A percentile compares a stretch with the other conserved stretches of the same genome.
Evolutionary conservation across 2,329 filamentous ascomycete genomes (phyloP).

Genomic region (Scytalidium sp.): DNA sequence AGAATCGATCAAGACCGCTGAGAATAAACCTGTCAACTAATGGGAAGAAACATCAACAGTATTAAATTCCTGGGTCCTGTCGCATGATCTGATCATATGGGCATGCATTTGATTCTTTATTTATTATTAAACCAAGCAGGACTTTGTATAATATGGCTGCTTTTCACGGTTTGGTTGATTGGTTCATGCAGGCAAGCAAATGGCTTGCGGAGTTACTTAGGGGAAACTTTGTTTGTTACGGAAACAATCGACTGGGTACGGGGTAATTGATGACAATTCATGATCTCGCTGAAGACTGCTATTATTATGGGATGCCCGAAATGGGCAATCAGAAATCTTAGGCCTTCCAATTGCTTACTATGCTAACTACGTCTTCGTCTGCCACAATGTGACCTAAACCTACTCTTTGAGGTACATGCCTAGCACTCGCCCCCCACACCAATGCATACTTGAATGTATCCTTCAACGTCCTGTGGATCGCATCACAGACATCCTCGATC

Average conservation of each 20-base stretch:
- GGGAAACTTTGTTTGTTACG: not conserved
- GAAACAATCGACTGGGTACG: not conserved
- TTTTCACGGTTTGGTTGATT: not conserved
- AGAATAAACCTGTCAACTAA: constrained; percentile 4
- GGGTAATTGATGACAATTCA: not conserved
- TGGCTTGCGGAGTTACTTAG: not conserved
- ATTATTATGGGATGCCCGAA: not conserved
- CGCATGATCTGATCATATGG: too few relatives aligned
- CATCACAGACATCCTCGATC: constrained; percentile 96
- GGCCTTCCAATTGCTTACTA: constrained; percentile 62
- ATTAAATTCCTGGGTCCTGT: too few relatives aligned
- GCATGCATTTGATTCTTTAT: too few relatives aligned
- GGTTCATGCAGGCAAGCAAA: not conserved
- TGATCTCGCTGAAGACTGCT: not conserved
- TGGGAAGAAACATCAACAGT: too few relatives aligned
- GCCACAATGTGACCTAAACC: constrained; percentile 78
- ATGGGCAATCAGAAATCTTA: constrained; percentile 27
- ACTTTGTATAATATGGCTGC: not conserved
- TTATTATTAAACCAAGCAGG: too few relatives aligned
- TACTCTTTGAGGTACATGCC: constrained; percentile 91
- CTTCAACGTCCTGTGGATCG: constrained; percentile 90
- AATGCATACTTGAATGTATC: constrained; percentile 99
- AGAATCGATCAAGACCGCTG: constrained; percentile 8
- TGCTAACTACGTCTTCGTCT: constrained; percentile 67
- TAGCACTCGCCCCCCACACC: constrained; percentile 95